Evolutionary conservation across 805 yeast species (phyloP).

Genomic region (Kazachstania kunashirensis): DNA sequence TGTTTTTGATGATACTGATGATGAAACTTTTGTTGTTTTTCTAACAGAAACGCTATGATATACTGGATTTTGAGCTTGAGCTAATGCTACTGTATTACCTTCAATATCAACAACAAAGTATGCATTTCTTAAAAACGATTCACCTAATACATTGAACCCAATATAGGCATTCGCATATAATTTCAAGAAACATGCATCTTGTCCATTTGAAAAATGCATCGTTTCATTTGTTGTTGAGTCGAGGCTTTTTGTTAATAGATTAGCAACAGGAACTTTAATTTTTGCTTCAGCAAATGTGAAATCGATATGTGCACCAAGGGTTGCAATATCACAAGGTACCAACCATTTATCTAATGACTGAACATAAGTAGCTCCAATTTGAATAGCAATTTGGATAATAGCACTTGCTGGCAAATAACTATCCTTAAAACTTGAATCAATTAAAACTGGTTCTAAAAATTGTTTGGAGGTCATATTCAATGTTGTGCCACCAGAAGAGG

Average conservation of each 20-base stretch:
- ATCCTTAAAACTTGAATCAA: conserved; percentile 46
- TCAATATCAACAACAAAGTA: conserved; percentile 60
- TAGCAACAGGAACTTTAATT: conserved; percentile 41
- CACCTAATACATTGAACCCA: conserved; percentile 50
- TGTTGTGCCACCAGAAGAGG: conserved; percentile 33
- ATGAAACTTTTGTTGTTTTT: no score
- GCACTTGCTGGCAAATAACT: conserved; percentile 46
- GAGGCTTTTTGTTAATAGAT: conserved; percentile 36
- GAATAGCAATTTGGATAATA: conserved; percentile 55
- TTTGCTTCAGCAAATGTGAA: conserved; percentile 45
- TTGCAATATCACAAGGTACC: conserved; percentile 47
- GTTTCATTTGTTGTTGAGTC: conserved; percentile 25
- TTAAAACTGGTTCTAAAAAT: conserved; percentile 41
- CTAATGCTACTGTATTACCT: conserved; percentile 46
- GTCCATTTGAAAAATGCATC: conserved; percentile 45
- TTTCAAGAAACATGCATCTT: conserved; percentile 45
- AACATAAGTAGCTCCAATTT: conserved; percentile 56
- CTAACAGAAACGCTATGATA: neutral
- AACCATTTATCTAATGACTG: conserved; percentile 44
- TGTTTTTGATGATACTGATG: no score
- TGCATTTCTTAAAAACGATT: conserved; percentile 42
- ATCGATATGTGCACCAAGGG: conserved; percentile 40
- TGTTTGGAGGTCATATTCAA: conserved; percentile 29
- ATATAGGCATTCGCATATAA: conserved; percentile 38
- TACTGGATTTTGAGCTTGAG: conserved; percentile 30